A percentile compares a stretch with the other conserved stretches of the same genome.
Evolutionary conservation across 148 eudicot species (phyloP).

Genomic region (Heliamphora exappendiculata): DNA sequence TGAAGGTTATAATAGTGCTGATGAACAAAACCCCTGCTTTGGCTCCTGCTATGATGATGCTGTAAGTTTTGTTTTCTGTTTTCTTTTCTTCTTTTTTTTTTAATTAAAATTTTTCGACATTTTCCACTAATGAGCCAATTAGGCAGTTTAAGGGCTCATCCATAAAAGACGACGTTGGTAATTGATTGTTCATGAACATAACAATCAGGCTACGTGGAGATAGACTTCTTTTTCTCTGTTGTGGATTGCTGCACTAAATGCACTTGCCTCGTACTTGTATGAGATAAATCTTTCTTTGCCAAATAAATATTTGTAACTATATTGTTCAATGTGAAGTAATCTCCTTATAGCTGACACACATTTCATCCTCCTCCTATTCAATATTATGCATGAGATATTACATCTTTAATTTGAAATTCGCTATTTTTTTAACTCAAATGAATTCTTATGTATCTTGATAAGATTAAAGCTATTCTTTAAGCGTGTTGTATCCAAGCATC

Average conservation of each 20-base stretch:
- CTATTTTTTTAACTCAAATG: background rate
- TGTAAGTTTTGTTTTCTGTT: slow-evolving; percentile 41
- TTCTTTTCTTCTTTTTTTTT: background rate
- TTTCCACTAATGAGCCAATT: background rate
- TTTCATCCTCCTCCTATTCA: background rate
- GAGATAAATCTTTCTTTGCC: background rate
- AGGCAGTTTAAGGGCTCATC: background rate
- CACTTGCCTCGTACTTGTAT: background rate
- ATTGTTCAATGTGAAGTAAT: background rate
- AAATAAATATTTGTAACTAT: background rate
- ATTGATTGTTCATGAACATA: background rate
- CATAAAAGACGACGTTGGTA: background rate
- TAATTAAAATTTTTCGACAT: background rate
- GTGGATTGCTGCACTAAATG: background rate
- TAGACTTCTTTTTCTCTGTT: background rate
- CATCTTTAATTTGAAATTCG: background rate
- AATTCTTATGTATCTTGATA: background rate
- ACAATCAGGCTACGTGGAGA: background rate
- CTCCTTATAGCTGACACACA: background rate
- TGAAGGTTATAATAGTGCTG: slow-evolving; percentile 98
- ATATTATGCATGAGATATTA: background rate
- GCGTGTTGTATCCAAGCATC: background rate
- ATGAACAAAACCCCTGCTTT: slow-evolving; percentile 73
- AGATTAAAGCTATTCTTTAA: background rate
- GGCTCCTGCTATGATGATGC: slow-evolving; percentile 65